These are phyloP conservation scores for Dicorynia guianensis DNA, from an alignment of 306 rosid species.

Conservation along the genomic window DNA sequence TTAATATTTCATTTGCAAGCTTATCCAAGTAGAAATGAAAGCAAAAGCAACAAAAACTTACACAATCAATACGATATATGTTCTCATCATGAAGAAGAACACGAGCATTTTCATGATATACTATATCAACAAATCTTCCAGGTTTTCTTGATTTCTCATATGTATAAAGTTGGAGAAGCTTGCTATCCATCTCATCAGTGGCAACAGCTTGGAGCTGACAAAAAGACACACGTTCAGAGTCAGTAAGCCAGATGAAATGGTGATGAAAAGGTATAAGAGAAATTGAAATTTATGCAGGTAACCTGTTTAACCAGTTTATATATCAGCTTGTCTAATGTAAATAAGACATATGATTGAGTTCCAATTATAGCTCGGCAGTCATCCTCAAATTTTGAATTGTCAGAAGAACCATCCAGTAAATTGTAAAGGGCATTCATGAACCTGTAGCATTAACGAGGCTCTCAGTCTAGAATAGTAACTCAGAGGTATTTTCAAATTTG, in stretches of 20 bases:
- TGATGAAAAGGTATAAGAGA: not conserved
- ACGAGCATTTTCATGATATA: slow-evolving; percentile 95
- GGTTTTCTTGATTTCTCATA: slow-evolving; percentile 89
- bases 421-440: slow-evolving; percentile 93
- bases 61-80: slow-evolving; percentile 89
- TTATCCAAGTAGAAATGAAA: slow-evolving; percentile 31
- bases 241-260: slow-evolving; percentile 34
- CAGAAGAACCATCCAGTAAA: slow-evolving; percentile 96
- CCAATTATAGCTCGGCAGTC: slow-evolving; percentile 98
- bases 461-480: slow-evolving; percentile 37
- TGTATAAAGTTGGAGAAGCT: slow-evolving; percentile 88
- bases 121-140: slow-evolving; percentile 80
- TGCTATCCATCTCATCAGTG: slow-evolving; percentile 92
- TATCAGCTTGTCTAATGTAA: slow-evolving; percentile 94
- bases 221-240: slow-evolving; percentile 30
- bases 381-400: slow-evolving; percentile 95
- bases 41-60: slow-evolving; percentile 52
- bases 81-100: slow-evolving; percentile 95
- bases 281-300: slow-evolving; percentile 12
- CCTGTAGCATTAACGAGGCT: slow-evolving; percentile 51
- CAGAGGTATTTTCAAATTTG: slow-evolving; percentile 24
- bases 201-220: slow-evolving; percentile 91
- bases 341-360: slow-evolving; percentile 91
- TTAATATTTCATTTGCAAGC: slow-evolving; percentile 18
- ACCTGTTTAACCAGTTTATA: slow-evolving; percentile 98